Evolutionary conservation across 139 green algal genomes (phyloP).

Genomic region (Haematococcus lacustris): DNA sequence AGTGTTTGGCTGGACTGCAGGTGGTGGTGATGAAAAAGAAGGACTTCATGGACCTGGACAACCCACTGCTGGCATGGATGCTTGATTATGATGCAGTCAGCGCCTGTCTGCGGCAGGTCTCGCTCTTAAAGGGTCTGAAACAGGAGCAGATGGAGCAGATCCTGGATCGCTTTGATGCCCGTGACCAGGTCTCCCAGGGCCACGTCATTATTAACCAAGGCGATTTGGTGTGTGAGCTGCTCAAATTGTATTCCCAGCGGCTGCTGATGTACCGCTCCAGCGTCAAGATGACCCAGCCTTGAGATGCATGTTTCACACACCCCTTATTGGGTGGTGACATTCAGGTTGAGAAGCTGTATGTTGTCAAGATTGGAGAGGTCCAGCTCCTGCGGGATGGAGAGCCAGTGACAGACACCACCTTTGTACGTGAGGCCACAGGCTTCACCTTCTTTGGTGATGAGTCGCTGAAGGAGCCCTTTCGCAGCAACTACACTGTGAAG

Average conservation of each 20-base stretch:
- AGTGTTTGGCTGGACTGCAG: too few species aligned
- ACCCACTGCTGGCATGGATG: conserved; percentile 71
- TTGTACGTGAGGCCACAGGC: conserved; percentile 58
- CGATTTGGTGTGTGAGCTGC: conserved; percentile 43
- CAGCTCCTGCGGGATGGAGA: conserved; percentile 15
- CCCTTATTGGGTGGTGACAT: background rate
- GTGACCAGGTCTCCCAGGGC: conserved; percentile 44
- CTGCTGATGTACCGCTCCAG: too few species aligned
- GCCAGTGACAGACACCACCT: conserved; percentile 20
- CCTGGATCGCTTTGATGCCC: conserved; percentile 55
- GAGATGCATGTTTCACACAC: too few species aligned
- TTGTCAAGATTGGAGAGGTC: conserved; percentile 61
- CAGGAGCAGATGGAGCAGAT: conserved; percentile 60
- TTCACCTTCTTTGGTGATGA: conserved; percentile 78
- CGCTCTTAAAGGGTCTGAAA: conserved; percentile 40
- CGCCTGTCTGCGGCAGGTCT: conserved; percentile 20
- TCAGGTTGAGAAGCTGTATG: conserved; percentile 52
- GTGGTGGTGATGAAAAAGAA: conserved; percentile 66
- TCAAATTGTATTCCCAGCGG: too few species aligned
- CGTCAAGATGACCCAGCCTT: too few species aligned
- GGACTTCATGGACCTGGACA: conserved; percentile 70
- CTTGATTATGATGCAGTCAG: conserved; percentile 64
- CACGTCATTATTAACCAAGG: conserved; percentile 41
- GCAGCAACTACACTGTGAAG: conserved; percentile 14
- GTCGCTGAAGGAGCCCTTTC: conserved; percentile 30